Evolutionary conservation across 2,329 filamentous ascomycete genomes (phyloP), one percentile per base, ranked within the genome.

Genomic region (Hypoxylon sp.): DNA sequence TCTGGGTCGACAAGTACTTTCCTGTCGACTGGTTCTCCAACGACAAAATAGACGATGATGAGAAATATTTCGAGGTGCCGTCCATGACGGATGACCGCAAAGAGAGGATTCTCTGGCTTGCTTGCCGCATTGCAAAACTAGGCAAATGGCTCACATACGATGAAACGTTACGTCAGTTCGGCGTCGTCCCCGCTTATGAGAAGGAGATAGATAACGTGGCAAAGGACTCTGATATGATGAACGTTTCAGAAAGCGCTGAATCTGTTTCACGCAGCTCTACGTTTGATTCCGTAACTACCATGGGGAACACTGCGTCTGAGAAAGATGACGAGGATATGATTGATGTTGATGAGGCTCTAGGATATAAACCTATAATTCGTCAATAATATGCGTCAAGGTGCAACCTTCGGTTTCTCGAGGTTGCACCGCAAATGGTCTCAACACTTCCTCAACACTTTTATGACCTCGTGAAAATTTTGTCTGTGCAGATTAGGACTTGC

Each of bases 1-100:
- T 89, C 1, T 92, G 88, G 81, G 81, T 85, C 0, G 83, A 88
- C 1, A 81, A 82, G 10, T 90, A 90, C 62, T 90, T 87, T 59
- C 89, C 90, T 0, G 62, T 78, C 0, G 80, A 83, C 0, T 92
- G 87, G 87, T 92, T 92, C 73, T 71, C 76, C 0, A 83, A 84
- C 8, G 84, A 85, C 1, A 85, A 85, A 64, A 83, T 89, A 4
- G 90, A 92, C 26, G 90, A 92, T n/a, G 88, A 91, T 10, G 90
- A 92, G 67, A 86, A 89, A 46, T 85, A 85, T 14, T 86, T 92
- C 50, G 90, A 92, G 73, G 78, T 87, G 0, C 80, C 88, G 0
- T 90, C 87, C 0, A 90, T 90, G 76, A 82, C 82, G 0, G 84
- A 85, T 14, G 81, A 86, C n/a, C 82, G 90, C 5, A 85, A 84